A percentile compares a stretch with the other conserved stretches of the same genome.
These are phyloP conservation scores for Quercus agrifolia DNA, from an alignment of 306 rosid genomes.

Conservation along the genomic window DNA sequence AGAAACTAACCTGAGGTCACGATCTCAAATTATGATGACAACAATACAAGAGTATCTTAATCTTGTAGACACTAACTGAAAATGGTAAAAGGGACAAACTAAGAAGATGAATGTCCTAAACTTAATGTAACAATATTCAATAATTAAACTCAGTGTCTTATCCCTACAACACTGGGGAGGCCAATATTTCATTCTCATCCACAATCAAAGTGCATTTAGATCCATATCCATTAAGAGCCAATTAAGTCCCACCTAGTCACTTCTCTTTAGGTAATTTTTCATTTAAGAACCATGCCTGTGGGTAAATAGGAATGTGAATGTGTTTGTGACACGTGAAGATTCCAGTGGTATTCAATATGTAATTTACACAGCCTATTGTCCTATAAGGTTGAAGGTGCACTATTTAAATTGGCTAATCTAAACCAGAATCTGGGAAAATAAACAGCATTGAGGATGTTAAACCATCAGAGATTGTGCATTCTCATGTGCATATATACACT, in stretches of 20 bases:
- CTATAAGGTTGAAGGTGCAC: neutral
- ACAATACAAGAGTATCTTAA: neutral
- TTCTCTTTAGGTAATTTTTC: neutral
- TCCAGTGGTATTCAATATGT: neutral
- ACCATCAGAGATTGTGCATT: neutral
- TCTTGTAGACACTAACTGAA: neutral
- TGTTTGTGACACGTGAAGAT: neutral
- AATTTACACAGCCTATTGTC: neutral
- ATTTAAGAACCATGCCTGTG: neutral
- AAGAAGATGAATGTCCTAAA: neutral
- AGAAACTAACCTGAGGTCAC: constrained; percentile 2
- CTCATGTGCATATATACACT: neutral
- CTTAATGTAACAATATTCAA: no score
- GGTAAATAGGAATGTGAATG: neutral
- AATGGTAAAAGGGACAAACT: neutral
- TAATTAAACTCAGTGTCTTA: neutral
- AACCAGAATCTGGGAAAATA: neutral
- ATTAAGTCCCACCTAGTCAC: neutral
- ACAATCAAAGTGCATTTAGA: neutral
- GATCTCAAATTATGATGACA: neutral
- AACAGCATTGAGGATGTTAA: neutral
- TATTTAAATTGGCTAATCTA: neutral
- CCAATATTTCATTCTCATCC: neutral
- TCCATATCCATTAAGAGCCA: neutral
- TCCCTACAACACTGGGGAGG: neutral